Percentiles rank a stretch among this genome's conserved stretches.
Evolutionary conservation across 352 stramenopile species (phyloP).

Genomic region (Globisporangium cylindrosporum): DNA sequence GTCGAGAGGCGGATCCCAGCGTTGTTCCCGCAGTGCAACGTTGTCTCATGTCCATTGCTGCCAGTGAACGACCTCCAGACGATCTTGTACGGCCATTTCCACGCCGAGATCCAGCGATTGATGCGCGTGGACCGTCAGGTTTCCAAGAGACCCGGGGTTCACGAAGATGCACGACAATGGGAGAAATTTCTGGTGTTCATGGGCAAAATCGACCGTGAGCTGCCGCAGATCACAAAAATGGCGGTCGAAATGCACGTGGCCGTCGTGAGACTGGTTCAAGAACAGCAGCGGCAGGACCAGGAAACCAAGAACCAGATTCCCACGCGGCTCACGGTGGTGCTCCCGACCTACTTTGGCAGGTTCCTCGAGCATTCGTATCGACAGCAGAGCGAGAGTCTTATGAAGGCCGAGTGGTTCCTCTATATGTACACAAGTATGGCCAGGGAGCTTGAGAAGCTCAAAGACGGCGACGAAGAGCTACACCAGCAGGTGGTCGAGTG

Average conservation of each 20-base stretch:
- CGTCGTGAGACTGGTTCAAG: constrained; percentile 1
- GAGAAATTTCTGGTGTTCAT: constrained; percentile 21
- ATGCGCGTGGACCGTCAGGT: constrained; percentile 9
- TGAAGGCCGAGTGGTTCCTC: constrained; percentile 21
- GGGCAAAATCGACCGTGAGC: constrained; percentile 21
- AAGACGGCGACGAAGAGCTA: constrained; percentile 26
- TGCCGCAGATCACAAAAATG: constrained; percentile 20
- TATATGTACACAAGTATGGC: constrained; percentile 32
- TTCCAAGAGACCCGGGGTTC: not conserved
- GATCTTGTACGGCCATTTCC: constrained; percentile 44
- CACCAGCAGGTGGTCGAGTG: constrained; percentile 12
- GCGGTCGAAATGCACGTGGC: constrained; percentile 27
- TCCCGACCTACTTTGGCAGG: constrained; percentile 21
- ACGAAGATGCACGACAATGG: not conserved
- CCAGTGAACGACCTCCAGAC: constrained; percentile 26
- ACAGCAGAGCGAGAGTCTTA: constrained; percentile 8
- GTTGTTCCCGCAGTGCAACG: constrained; percentile 32
- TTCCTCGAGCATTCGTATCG: constrained; percentile 22
- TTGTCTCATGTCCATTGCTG: constrained; percentile 30
- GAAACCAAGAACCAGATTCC: not conserved
- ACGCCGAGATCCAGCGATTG: constrained; percentile 30
- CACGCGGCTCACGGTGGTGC: constrained; percentile 10
- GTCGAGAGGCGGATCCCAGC: constrained; percentile 19
- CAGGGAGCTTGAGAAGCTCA: constrained; percentile 39
- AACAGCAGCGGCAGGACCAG: not conserved